phyloP scores from a whole-genome alignment of 495 filamentous ascomycete genomes.

The Cairneyella variabilis region DNA sequence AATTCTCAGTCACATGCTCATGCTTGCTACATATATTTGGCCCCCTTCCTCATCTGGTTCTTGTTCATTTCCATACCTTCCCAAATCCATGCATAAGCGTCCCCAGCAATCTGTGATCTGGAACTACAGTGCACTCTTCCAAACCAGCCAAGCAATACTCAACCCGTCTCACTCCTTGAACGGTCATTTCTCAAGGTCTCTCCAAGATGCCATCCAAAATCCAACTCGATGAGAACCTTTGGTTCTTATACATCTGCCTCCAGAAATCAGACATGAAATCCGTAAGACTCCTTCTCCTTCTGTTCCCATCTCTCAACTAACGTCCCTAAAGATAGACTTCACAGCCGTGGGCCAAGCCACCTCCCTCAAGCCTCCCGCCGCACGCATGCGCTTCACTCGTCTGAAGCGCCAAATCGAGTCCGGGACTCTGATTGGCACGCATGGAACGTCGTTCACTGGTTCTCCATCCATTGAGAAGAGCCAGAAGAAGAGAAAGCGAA shows the following conservation, averaged over 20 bases:
- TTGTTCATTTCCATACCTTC: slow-evolving; percentile 1
- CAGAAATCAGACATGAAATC: slow-evolving; percentile 30
- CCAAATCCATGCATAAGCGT: neutral
- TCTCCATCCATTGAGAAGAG: neutral
- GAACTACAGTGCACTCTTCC: slow-evolving; percentile 3
- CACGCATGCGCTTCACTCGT: slow-evolving; percentile 36
- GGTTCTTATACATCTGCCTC: slow-evolving; percentile 38
- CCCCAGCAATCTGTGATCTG: too few species aligned
- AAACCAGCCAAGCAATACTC: too few species aligned
- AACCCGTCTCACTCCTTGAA: neutral
- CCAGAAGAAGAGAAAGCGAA: neutral
- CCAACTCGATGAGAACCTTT: slow-evolving; percentile 29
- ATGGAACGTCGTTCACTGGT: slow-evolving; percentile 16
- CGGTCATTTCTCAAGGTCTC: too few species aligned
- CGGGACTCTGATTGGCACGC: slow-evolving; percentile 23
- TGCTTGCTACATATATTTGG: neutral
- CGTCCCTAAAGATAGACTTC: slow-evolving; percentile 32
- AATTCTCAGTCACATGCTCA: too few species aligned
- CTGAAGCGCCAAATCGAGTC: slow-evolving; percentile 33
- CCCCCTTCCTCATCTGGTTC: neutral
- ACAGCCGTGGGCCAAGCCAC: slow-evolving; percentile 29
- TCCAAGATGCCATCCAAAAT: slow-evolving; percentile 29
- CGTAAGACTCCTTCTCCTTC: slow-evolving; percentile 24
- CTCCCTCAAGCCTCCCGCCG: slow-evolving; percentile 33
- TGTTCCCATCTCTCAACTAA: neutral